Conservation (phyloP, 176 grass and related monocot genomes). For the Eleusine indica region DNA sequence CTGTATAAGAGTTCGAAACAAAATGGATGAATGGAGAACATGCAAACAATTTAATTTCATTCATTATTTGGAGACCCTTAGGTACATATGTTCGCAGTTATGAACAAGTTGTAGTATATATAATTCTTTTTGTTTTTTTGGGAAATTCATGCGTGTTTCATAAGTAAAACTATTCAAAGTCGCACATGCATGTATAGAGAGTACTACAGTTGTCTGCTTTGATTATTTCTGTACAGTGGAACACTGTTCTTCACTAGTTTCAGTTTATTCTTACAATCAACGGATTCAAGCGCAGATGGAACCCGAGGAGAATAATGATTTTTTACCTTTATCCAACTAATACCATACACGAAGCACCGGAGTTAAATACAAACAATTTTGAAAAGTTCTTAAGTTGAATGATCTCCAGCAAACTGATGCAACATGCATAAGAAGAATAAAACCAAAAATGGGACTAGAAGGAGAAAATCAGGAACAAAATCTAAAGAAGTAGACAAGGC, state of each 20-base stretch:
- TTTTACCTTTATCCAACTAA: neutral
- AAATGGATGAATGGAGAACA: neutral
- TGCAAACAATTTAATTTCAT: neutral
- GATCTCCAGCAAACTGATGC: neutral
- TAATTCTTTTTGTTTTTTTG: neutral
- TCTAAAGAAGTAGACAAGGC: neutral
- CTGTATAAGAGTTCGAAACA: neutral
- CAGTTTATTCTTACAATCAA: conserved; percentile 24
- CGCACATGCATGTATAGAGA: conserved; percentile 18
- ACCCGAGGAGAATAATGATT: neutral
- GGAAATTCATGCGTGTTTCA: neutral
- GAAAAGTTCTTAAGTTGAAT: neutral
- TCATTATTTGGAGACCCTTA: neutral
- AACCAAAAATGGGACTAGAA: neutral
- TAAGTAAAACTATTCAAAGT: neutral
- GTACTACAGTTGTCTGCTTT: conserved; percentile 25
- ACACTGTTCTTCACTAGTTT: conserved; percentile 25
- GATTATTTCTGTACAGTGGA: conserved; percentile 26
- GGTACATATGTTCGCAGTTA: neutral
- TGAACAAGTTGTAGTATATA: neutral
- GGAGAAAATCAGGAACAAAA: conserved; percentile 1
- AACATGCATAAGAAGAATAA: neutral
- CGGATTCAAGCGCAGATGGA: conserved; percentile 9
- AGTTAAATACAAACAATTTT: neutral
- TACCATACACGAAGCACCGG: neutral